These are phyloP conservation scores for Murraya koenigii DNA, from an alignment of 345 rosid species.

Conservation along the genomic window DNA sequence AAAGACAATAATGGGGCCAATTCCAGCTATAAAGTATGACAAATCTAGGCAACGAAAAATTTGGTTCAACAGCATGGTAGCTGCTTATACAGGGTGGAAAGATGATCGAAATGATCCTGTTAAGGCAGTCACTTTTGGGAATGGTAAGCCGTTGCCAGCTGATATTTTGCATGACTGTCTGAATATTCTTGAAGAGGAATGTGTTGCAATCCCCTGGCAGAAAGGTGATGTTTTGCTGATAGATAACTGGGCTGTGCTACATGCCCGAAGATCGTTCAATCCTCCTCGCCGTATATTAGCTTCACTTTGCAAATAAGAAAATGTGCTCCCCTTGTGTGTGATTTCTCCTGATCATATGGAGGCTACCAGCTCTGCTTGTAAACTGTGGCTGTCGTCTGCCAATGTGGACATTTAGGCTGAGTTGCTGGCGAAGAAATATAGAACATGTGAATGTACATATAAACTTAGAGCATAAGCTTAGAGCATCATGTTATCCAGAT, in stretches of 20 bases:
- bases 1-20: slow-evolving; percentile 81
- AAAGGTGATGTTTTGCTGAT: slow-evolving; percentile 75
- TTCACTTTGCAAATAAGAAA: slow-evolving; percentile 68
- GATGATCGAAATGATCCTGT: slow-evolving; percentile 67
- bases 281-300: slow-evolving; percentile 86
- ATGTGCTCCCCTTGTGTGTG: background rate
- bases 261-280: slow-evolving; percentile 61
- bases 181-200: slow-evolving; percentile 71
- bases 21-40: slow-evolving; percentile 72
- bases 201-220: slow-evolving; percentile 80
- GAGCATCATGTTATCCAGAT: background rate
- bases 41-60: slow-evolving; percentile 61
- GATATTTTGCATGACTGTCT: slow-evolving; percentile 61
- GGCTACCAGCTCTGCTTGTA: background rate
- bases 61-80: slow-evolving; percentile 95
- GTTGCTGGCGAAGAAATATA: background rate
- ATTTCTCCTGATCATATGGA: background rate
- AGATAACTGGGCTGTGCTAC: slow-evolving; percentile 89
- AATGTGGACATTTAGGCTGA: background rate
- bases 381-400: background rate
- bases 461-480: background rate
- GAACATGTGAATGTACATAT: background rate
- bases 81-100: slow-evolving; percentile 87
- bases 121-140: slow-evolving; percentile 73
- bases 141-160: slow-evolving; percentile 61